Percentiles rank a stretch among this genome's conserved stretches.
Evolutionary conservation across 805 yeast genomes (phyloP).

Genomic region (Hyphopichia homilentoma): DNA sequence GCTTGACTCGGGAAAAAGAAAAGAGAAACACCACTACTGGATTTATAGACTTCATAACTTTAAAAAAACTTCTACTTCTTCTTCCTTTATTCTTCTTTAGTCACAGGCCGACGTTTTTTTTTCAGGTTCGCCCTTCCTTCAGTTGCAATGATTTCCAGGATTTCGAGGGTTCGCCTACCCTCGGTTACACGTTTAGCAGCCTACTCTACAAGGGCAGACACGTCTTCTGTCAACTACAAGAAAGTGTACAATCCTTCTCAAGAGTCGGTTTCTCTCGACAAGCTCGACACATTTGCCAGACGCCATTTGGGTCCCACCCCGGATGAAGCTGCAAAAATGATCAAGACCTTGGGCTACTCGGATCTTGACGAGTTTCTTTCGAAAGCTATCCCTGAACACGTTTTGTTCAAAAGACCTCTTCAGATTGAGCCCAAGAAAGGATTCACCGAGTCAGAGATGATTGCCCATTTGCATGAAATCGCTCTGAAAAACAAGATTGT

Average conservation of each 20-base stretch:
- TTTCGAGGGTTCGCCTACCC: too few relatives aligned
- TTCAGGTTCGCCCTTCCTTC: too few relatives aligned
- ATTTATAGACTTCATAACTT: too few relatives aligned
- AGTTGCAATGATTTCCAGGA: too few relatives aligned
- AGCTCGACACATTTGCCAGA: conserved; percentile 79
- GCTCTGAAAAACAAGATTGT: conserved; percentile 74
- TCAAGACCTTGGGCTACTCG: conserved; percentile 56
- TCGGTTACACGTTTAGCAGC: not conserved
- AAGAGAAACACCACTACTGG: too few relatives aligned
- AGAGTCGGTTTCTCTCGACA: conserved; percentile 14
- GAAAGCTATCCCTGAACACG: conserved; percentile 72
- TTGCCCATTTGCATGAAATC: conserved; percentile 59
- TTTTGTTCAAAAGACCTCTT: conserved; percentile 66
- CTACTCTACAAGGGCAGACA: conserved; percentile 37
- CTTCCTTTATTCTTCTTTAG: too few relatives aligned
- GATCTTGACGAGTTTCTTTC: conserved; percentile 69
- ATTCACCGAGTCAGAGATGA: conserved; percentile 76
- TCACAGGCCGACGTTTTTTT: too few relatives aligned
- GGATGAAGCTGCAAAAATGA: conserved; percentile 60
- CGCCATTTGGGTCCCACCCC: conserved; percentile 88
- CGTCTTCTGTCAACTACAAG: conserved; percentile 52
- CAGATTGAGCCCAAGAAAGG: conserved; percentile 69
- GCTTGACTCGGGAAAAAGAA: too few relatives aligned
- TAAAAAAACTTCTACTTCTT: too few relatives aligned
- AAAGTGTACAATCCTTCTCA: conserved; percentile 43